A percentile compares a stretch with the other conserved stretches of the same genome.
These are phyloP conservation scores for Ceratobasidium sp. DNA, from an alignment of 1,284 basidiomycete species.

Conservation along the genomic window DNA sequence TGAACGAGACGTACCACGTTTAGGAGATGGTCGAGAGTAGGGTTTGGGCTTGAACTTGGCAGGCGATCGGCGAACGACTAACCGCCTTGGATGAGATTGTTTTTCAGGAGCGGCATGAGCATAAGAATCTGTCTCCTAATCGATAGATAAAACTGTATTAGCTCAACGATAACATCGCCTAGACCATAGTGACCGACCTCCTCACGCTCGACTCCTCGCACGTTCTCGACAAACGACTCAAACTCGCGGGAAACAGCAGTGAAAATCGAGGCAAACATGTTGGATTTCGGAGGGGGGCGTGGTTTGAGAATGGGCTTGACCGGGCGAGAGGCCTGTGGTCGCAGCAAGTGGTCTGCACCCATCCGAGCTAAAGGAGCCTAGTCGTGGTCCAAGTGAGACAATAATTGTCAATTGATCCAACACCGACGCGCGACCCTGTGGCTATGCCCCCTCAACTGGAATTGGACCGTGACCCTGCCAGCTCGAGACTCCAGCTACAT, in stretches of 20 bases:
- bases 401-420: not conserved
- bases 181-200: not conserved
- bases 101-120: constrained; percentile 2
- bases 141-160: not conserved
- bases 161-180: not conserved
- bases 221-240: constrained; percentile 43
- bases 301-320: constrained; percentile 24
- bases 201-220: constrained; percentile 6
- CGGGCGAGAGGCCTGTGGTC: constrained; percentile 37
- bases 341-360: not conserved
- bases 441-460: not conserved
- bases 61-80: constrained; percentile 3
- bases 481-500: no score
- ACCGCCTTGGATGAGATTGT: not conserved
- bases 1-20: constrained; percentile 10
- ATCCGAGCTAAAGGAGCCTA: not conserved
- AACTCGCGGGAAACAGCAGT: constrained; percentile 31
- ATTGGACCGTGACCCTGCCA: no score
- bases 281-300: constrained; percentile 27
- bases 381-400: not conserved
- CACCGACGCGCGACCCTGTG: constrained; percentile 18
- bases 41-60: constrained; percentile 31
- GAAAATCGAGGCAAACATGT: constrained; percentile 39
- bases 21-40: constrained; percentile 33
- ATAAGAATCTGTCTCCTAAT: not conserved